These are phyloP conservation scores for Erythrophleum fordii DNA, from an alignment of 306 rosid species.

Conservation along the genomic window DNA sequence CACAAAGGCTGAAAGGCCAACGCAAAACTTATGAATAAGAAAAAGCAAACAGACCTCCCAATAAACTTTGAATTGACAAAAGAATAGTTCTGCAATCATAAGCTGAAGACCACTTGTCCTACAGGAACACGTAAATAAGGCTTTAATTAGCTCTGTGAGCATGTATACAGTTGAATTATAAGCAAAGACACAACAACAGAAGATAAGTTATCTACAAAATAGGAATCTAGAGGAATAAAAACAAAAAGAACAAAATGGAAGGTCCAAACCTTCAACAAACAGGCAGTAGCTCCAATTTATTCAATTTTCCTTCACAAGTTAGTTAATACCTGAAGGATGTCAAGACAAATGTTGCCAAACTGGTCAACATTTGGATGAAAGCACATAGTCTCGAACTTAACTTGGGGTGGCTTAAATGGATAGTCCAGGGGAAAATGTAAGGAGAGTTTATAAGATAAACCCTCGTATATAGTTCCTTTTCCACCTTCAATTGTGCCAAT, in stretches of 20 bases:
- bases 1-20: slow-evolving; percentile 19
- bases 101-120: slow-evolving; percentile 99
- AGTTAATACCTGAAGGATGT: slow-evolving; percentile 85
- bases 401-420: slow-evolving; percentile 94
- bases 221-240: slow-evolving; percentile 11
- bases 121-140: slow-evolving; percentile 24
- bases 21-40: slow-evolving; percentile 25
- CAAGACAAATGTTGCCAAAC: slow-evolving; percentile 98
- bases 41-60: slow-evolving; percentile 72
- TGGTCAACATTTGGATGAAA: slow-evolving; percentile 98
- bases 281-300: not conserved
- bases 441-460: slow-evolving; percentile 92
- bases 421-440: slow-evolving; percentile 85
- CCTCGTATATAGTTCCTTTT: slow-evolving; percentile 86
- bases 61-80: slow-evolving; percentile 88
- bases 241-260: slow-evolving; percentile 19
- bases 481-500: slow-evolving; percentile 97
- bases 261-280: slow-evolving; percentile 21
- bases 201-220: slow-evolving; percentile 6
- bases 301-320: slow-evolving; percentile 13
- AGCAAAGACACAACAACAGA: slow-evolving; percentile 3
- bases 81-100: slow-evolving; percentile 98
- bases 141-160: slow-evolving; percentile 24
- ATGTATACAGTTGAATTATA: not conserved
- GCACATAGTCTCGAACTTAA: slow-evolving; percentile 93